phyloP scores from a whole-genome alignment of 164 flowering plant genomes.

The Santalum album region DNA sequence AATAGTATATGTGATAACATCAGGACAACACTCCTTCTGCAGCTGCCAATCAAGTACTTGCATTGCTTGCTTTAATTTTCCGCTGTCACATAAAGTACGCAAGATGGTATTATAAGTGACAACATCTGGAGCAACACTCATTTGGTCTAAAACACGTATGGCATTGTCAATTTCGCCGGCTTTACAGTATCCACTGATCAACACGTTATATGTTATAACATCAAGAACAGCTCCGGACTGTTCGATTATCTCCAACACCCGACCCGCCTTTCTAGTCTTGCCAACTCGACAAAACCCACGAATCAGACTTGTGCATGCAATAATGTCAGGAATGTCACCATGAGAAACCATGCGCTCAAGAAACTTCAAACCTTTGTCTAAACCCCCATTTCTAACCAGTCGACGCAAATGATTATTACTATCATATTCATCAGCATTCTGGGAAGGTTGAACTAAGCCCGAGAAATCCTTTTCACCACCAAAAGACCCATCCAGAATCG shows the following conservation, averaged over 20 bases:
- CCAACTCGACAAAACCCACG: constrained; percentile 59
- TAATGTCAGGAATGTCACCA: constrained; percentile 63
- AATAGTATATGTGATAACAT: constrained; percentile 78
- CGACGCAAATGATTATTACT: constrained; percentile 46
- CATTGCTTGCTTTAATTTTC: constrained; percentile 69
- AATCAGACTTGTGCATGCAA: constrained; percentile 63
- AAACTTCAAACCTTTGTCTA: constrained; percentile 47
- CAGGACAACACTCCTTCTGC: constrained; percentile 60
- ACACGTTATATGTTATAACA: constrained; percentile 76
- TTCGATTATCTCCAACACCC: constrained; percentile 63
- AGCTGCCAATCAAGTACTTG: constrained; percentile 53
- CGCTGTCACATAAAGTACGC: constrained; percentile 56
- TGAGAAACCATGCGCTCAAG: constrained; percentile 54
- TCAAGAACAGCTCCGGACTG: constrained; percentile 78
- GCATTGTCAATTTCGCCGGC: constrained; percentile 73
- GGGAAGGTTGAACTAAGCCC: constrained; percentile 8
- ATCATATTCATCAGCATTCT: constrained; percentile 26
- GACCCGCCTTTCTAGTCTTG: constrained; percentile 53
- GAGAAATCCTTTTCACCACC: constrained; percentile 16
- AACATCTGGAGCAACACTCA: constrained; percentile 74
- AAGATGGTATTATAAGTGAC: constrained; percentile 82
- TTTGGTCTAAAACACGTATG: constrained; percentile 46
- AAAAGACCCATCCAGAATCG: constrained; percentile 10
- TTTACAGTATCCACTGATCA: constrained; percentile 77
- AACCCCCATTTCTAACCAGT: constrained; percentile 55